Conservation (phyloP, 2,329 filamentous ascomycete genomes). For the Pyrenochaeta sp. region DNA sequence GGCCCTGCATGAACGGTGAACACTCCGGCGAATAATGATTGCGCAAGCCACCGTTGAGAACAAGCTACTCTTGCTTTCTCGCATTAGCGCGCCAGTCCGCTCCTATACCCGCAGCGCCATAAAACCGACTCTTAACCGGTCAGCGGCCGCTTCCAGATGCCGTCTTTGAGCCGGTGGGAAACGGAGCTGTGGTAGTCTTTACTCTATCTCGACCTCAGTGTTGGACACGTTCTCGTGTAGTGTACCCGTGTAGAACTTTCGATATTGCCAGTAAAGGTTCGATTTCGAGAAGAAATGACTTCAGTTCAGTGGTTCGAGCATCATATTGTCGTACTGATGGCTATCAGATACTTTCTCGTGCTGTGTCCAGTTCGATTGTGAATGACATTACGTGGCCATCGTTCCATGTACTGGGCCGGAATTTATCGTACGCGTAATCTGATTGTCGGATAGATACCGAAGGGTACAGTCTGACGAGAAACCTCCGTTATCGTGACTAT, state of each 20-base stretch:
- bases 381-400: too few species aligned
- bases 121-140: neutral
- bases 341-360: too few species aligned
- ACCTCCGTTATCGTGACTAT: too few species aligned
- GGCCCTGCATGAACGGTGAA: neutral
- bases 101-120: neutral
- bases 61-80: neutral
- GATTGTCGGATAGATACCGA: too few species aligned
- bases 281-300: too few species aligned
- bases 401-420: too few species aligned
- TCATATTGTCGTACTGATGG: too few species aligned
- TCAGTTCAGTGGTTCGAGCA: too few species aligned
- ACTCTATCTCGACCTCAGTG: conserved; percentile 14
- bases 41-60: neutral
- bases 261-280: too few species aligned
- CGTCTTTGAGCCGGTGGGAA: neutral
- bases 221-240: neutral
- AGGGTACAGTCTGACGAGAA: too few species aligned
- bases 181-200: conserved; percentile 2
- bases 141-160: neutral
- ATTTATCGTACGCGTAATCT: too few species aligned
- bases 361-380: too few species aligned
- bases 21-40: neutral
- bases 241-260: neutral
- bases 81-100: neutral